Evolutionary conservation across 805 yeast genomes (phyloP).

Genomic region (Candida sonorensis): DNA sequence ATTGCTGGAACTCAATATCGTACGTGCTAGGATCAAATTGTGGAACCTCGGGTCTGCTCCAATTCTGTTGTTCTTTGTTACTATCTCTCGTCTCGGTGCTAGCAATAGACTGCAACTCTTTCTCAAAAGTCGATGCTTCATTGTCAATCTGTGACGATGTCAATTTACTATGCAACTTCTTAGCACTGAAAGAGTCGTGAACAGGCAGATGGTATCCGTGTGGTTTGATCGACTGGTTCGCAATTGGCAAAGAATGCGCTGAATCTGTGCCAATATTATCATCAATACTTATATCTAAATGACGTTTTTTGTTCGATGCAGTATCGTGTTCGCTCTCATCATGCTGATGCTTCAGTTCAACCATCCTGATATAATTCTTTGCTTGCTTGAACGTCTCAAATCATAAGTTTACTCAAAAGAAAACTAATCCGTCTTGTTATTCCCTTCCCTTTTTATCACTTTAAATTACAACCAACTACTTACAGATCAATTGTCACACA

Average conservation of each 20-base stretch:
- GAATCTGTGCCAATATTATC: constrained; percentile 17
- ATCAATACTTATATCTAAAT: constrained; percentile 17
- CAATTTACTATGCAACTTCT: constrained; percentile 23
- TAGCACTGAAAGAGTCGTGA: constrained; percentile 17
- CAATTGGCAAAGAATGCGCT: constrained; percentile 26
- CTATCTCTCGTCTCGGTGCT: constrained; percentile 24
- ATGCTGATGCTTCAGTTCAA: constrained; percentile 5
- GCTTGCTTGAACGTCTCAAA: no score
- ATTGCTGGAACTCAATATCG: constrained; percentile 77
- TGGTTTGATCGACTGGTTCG: constrained; percentile 22
- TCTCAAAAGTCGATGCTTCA: constrained; percentile 45
- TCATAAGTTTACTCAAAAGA: no score
- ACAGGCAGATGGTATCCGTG: constrained; percentile 27
- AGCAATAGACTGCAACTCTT: constrained; percentile 41
- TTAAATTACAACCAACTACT: no score
- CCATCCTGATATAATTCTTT: constrained; percentile 1
- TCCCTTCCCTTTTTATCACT: no score
- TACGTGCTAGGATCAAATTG: constrained; percentile 39
- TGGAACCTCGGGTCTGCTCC: constrained; percentile 52
- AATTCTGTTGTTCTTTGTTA: constrained; percentile 26
- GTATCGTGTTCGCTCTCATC: constrained; percentile 4
- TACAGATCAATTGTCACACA: no score
- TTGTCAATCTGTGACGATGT: constrained; percentile 21
- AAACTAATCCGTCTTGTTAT: no score
- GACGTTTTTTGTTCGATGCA: constrained; percentile 14